Evolutionary conservation across 2,329 filamentous ascomycete species (phyloP).

Genomic region (Leptodontidium sp.): DNA sequence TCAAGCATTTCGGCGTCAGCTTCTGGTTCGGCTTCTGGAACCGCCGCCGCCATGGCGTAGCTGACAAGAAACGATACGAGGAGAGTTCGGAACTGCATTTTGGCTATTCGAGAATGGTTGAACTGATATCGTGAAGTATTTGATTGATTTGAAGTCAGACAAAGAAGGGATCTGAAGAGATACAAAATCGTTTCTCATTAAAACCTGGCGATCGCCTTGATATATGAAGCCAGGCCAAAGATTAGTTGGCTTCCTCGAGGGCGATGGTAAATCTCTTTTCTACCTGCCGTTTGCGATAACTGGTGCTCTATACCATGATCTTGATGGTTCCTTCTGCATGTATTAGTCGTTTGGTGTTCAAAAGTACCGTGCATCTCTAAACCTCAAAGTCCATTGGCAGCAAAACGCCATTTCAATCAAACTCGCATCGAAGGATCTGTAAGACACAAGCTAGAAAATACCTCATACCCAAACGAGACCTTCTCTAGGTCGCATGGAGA

Average conservation of each 20-base stretch:
- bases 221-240: not conserved
- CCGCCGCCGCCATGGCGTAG: not conserved
- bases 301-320: not conserved
- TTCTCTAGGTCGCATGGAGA: not conserved
- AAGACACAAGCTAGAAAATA: not conserved
- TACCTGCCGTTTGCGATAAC: not conserved
- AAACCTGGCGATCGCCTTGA: not conserved
- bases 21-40: not conserved
- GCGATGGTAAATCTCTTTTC: not conserved
- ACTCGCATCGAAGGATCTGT: not conserved
- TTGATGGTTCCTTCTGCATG: no score
- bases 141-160: no score
- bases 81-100: not conserved
- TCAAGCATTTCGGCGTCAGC: slow-evolving; percentile 2
- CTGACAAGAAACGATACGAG: slow-evolving; percentile 9
- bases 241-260: not conserved
- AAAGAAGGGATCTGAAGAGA: not conserved
- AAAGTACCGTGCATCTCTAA: not conserved
- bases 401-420: slow-evolving; percentile 14
- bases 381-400: not conserved
- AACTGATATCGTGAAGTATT: not conserved
- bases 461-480: not conserved
- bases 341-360: not conserved
- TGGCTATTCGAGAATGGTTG: not conserved
- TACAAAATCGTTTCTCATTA: not conserved